Evolutionary conservation across 306 rosid species (phyloP).

Genomic region (Nissolia schottii): DNA sequence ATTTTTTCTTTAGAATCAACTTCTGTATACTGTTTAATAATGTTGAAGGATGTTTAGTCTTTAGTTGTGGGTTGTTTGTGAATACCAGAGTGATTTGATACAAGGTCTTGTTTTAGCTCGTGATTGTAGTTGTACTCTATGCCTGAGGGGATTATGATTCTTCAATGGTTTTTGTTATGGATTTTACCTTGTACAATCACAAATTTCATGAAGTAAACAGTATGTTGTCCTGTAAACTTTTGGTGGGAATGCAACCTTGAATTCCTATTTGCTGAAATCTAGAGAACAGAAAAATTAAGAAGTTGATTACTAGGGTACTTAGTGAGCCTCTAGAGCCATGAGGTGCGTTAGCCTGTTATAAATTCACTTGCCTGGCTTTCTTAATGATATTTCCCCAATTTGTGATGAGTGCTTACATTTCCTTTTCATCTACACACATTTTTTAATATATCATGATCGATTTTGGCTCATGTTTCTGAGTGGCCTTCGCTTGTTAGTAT

Average conservation of each 20-base stretch:
- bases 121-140: background rate
- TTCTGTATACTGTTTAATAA: background rate
- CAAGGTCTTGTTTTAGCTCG: background rate
- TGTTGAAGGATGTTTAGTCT: background rate
- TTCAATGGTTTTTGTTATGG: background rate
- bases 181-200: background rate
- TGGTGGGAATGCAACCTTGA: background rate
- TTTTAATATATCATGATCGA: no score
- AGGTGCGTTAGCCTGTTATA: background rate
- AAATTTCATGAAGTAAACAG: background rate
- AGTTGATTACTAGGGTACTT: background rate
- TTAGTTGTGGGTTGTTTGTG: background rate
- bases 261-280: background rate
- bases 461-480: no score
- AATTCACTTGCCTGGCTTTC: background rate
- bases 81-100: background rate
- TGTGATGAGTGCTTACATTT: background rate
- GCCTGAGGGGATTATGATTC: background rate
- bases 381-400: background rate
- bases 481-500: no score
- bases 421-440: no score
- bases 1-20: background rate
- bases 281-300: background rate
- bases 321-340: background rate
- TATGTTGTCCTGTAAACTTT: background rate